These are phyloP conservation scores for Aspergillus transmontanensis DNA, from an alignment of 2,329 filamentous ascomycete genomes.

Conservation along the genomic window DNA sequence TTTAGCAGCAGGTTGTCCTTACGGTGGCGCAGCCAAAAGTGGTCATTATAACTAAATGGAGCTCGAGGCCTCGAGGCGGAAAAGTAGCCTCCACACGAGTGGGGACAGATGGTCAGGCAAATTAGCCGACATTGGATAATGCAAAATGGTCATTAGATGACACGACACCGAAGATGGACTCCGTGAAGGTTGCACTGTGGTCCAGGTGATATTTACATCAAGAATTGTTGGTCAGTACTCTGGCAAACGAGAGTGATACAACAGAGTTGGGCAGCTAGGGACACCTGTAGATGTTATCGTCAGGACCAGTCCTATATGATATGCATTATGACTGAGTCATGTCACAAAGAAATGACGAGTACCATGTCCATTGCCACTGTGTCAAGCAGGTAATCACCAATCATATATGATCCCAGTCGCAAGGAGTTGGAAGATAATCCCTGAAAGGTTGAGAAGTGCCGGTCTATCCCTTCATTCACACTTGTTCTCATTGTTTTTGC, in stretches of 20 bases:
- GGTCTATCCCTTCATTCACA: background rate
- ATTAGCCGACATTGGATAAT: conserved; percentile 10
- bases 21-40: background rate
- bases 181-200: background rate
- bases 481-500: background rate
- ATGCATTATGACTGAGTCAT: background rate
- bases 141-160: conserved; percentile 21
- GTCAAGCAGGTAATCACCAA: background rate
- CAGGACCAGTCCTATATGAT: background rate
- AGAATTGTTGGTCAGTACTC: background rate
- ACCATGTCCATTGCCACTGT: background rate
- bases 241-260: background rate
- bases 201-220: background rate
- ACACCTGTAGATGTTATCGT: background rate
- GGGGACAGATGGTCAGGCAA: background rate
- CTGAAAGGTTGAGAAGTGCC: background rate
- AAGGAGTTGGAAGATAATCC: background rate
- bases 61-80: background rate
- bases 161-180: background rate
- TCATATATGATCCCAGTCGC: background rate
- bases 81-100: background rate
- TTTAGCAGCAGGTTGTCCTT: background rate
- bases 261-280: background rate
- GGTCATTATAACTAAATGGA: background rate
- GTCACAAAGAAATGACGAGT: background rate